Evolutionary conservation across 2,329 filamentous ascomycete genomes (phyloP), one percentile per base, ranked within the genome.

Genomic region (Alternaria sp.): DNA sequence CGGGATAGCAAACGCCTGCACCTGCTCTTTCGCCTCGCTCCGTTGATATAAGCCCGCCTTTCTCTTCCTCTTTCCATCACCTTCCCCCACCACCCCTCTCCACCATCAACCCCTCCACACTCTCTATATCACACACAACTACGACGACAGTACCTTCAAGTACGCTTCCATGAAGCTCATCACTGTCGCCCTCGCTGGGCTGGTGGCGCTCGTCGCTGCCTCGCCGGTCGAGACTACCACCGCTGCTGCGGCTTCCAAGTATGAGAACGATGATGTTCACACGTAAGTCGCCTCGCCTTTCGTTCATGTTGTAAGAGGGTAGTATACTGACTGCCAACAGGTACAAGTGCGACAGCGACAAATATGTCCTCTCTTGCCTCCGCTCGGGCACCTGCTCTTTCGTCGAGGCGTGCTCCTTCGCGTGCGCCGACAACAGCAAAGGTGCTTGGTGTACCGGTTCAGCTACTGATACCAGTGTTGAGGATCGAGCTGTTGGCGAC

Each of bases 131-230:
- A 25, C 9, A 21, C 10, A n/a, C 43, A 28, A 25, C 21, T 1
- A 54, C 23, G 10, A 23, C 15, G 26, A 15, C 50, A 17, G 17
- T 6, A 9, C 28, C 13, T 6, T 1, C 13, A 9, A 40, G 4
- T 5, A 21, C 25, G 13, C 47, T 57, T 32, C 46, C 6, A 69
- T 67, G 62, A 69, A 63, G 47, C 55, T 60, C 17, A 17, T 58
- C 36, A 17, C 40, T 9, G 6, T 52, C 56, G 57, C 57, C n/a
- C 49, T 67, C 25, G 17, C 46, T 32, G 56, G 57, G 10, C 43
- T 68, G 7, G 43, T 55, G 17, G 49, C 52, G n/a, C 46, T 69
- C 17, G 54, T 28, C 26, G 47, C 21, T 40, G 57, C 49, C 10
- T 52, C 54, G 17, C 40, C 50, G 13, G 28, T 47, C 19, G 21